A percentile compares a stretch with the other conserved stretches of the same genome.
Conservation (phyloP, 495 filamentous ascomycete species). For the Penicillium daleae region DNA sequence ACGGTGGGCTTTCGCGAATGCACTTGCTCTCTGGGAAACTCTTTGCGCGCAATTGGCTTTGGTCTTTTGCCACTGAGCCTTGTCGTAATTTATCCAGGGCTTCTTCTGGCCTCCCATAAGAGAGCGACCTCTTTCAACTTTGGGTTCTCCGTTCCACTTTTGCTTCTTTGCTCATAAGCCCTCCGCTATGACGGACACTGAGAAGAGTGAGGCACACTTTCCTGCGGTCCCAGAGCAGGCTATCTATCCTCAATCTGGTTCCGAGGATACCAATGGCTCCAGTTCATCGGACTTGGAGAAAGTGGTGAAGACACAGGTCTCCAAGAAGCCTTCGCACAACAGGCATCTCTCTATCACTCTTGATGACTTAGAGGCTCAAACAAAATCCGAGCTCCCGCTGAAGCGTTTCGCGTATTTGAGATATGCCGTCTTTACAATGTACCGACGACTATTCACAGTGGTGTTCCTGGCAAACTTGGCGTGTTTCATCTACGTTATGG, state of each 20-base stretch:
- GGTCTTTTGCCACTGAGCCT: background rate
- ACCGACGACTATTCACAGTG: slow-evolving; percentile 48
- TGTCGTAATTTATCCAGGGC: slow-evolving; percentile 5
- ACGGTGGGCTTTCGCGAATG: slow-evolving; percentile 13
- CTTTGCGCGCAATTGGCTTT: background rate
- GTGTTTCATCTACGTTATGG: slow-evolving; percentile 40
- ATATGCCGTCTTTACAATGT: slow-evolving; percentile 38
- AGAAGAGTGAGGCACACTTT: slow-evolving; percentile 20
- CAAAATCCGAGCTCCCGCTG: slow-evolving; percentile 10
- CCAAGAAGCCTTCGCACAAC: slow-evolving; percentile 6
- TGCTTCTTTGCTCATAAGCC: slow-evolving; percentile 5
- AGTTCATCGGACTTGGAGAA: slow-evolving; percentile 10
- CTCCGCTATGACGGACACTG: slow-evolving; percentile 18
- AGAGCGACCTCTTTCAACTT: background rate
- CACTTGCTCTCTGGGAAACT: slow-evolving; percentile 1
- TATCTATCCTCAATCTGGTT: slow-evolving; percentile 5
- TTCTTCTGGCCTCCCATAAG: slow-evolving; percentile 7
- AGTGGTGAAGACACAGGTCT: background rate
- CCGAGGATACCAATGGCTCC: slow-evolving; percentile 2
- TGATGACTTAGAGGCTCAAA: slow-evolving; percentile 20
- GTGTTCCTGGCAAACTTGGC: slow-evolving; percentile 49
- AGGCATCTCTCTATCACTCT: background rate
- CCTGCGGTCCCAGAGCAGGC: slow-evolving; percentile 15
- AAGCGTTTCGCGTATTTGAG: slow-evolving; percentile 26
- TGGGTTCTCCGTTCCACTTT: background rate